Base-by-base conservation (phyloP, 1,284 basidiomycete species). In the Moesziomyces sp. region DNA sequence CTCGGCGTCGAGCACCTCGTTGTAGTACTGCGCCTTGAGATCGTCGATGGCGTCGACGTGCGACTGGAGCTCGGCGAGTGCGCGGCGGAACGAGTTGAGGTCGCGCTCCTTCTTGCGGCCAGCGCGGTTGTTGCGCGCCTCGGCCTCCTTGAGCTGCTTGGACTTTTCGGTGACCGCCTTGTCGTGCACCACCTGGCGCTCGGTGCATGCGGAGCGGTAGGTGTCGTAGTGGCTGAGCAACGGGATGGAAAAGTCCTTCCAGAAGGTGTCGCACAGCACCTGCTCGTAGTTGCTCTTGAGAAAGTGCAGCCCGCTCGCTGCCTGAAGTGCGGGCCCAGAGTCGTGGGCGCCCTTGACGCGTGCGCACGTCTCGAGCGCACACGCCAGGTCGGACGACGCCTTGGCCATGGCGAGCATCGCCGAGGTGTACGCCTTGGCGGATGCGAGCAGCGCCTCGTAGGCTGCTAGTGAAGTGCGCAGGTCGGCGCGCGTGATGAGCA, bases 201-300 rank as follows among this genome's bases (percentile, higher is more conserved):
- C 84, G 19, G 89, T 87, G 26, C 93, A 90, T 53, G 90, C 88
- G 18, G 87, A 87, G 55, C 89, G 89, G 85, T 97, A 97, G 11
- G 89, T 88, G 52, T 95, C 93, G 58, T 96, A 85, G 69, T 93
- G 91, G 81, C 92, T 90, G 40, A 91, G 89, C 50, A 97, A 85
- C 0, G 94, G 94, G 78, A 91, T 92, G 86, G 96, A 93, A 70
- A 97, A 94, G 58, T 91, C 92, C 78, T 91, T 92, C 85, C 94
- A 93, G 47, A 96, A 87, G 5, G 91, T 90, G 80, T 94, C 93
- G 33, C 92, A 93, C 79, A 97, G 86, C 56, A 97, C 89, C 84
- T 94, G 93, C 88, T 92, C 93, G 79, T 96, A 93, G 84, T 96
- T 96, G 57, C 91, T 91, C 80, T 96, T 91, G 73, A 97, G 88